Conservation (phyloP, 805 yeast species). For the Blastobotrys robertii region DNA sequence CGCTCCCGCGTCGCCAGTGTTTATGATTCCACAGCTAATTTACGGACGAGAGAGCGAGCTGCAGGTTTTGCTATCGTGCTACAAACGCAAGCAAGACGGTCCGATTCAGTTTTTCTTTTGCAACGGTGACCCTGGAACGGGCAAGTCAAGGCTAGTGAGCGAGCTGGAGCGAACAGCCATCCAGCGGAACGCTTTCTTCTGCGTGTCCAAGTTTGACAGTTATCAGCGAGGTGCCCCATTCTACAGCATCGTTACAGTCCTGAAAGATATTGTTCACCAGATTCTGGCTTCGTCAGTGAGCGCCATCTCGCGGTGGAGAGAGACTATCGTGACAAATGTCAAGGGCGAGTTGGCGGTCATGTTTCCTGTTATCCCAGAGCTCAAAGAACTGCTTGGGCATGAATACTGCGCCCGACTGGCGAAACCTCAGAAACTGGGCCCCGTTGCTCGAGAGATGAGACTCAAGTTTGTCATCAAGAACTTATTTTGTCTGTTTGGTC, state of each 20-base stretch:
- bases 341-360: slow-evolving; percentile 35
- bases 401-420: slow-evolving; percentile 27
- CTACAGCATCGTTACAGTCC: slow-evolving; percentile 30
- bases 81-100: slow-evolving; percentile 13
- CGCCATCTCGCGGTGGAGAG: slow-evolving; percentile 33
- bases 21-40: slow-evolving; percentile 21
- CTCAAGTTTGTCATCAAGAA: slow-evolving; percentile 35
- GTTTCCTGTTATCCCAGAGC: slow-evolving; percentile 36
- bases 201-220: slow-evolving; percentile 24
- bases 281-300: slow-evolving; percentile 32
- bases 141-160: slow-evolving; percentile 35
- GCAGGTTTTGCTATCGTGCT: slow-evolving; percentile 17
- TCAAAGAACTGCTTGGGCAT: slow-evolving; percentile 35
- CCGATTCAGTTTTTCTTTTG: slow-evolving; percentile 26
- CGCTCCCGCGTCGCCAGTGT: slow-evolving; percentile 9
- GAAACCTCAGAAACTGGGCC: slow-evolving; percentile 19
- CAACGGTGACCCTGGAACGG: slow-evolving; percentile 37
- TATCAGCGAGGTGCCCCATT: slow-evolving; percentile 28
- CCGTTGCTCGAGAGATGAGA: slow-evolving; percentile 31
- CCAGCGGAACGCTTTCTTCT: slow-evolving; percentile 24
- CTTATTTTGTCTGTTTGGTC: slow-evolving; percentile 34
- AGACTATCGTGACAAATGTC: slow-evolving; percentile 29
- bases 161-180: slow-evolving; percentile 31
- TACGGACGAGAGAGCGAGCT: slow-evolving; percentile 26
- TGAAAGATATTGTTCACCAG: slow-evolving; percentile 33